Evolutionary conservation across 768 basidiomycete genomes (phyloP).

Genomic region (Podaxis sp.): DNA sequence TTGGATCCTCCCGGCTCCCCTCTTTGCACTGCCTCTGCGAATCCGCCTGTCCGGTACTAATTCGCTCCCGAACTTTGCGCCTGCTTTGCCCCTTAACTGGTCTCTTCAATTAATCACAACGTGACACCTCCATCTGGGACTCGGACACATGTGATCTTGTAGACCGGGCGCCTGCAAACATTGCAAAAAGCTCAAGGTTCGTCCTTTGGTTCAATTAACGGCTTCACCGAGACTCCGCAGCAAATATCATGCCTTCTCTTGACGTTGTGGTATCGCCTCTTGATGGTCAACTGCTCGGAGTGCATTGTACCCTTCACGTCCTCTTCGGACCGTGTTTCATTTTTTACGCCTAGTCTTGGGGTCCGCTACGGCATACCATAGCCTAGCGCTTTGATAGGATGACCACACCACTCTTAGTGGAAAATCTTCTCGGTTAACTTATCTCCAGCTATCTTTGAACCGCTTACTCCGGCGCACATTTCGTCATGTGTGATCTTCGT

Average conservation of each 20-base stretch:
- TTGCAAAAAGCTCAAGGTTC: slow-evolving; percentile 86
- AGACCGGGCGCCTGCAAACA: slow-evolving; percentile 84
- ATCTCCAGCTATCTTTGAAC: neutral
- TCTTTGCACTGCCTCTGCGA: slow-evolving; percentile 13
- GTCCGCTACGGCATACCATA: neutral
- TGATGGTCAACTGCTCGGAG: slow-evolving; percentile 1
- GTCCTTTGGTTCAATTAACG: slow-evolving; percentile 25
- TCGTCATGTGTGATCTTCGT: slow-evolving; percentile 2
- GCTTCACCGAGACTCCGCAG: neutral
- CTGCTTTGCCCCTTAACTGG: neutral
- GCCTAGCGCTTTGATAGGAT: neutral
- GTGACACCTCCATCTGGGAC: neutral
- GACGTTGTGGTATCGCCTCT: neutral
- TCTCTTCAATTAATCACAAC: neutral
- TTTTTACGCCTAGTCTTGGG: neutral
- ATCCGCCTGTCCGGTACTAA: slow-evolving; percentile 16
- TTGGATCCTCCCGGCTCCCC: neutral
- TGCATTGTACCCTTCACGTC: neutral
- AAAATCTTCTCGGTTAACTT: neutral
- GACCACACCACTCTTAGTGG: neutral
- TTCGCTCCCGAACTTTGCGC: slow-evolving; percentile 12
- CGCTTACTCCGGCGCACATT: neutral
- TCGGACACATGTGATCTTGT: slow-evolving; percentile 15
- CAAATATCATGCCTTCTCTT: neutral
- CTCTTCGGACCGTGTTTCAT: neutral